A percentile compares a stretch with the other conserved stretches of the same genome.
phyloP scores from a whole-genome alignment of 148 eudicot genomes.

The Rhododendron molle region DNA sequence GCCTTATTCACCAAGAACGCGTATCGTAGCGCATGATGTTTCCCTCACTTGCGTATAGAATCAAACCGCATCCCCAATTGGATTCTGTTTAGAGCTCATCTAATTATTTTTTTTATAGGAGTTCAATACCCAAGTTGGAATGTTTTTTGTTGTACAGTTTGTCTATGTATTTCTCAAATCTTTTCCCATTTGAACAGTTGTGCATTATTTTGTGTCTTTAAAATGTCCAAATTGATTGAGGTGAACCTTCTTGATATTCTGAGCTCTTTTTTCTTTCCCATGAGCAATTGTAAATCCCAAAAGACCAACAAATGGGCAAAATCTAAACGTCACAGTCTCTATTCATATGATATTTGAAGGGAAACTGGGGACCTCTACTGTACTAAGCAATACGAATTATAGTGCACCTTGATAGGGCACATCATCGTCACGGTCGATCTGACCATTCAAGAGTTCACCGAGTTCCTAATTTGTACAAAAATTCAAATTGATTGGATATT shows the following conservation, averaged over 20 bases:
- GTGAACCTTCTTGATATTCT: background rate
- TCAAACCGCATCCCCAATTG: background rate
- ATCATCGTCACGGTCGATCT: too few species aligned
- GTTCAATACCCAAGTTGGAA: background rate
- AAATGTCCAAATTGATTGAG: background rate
- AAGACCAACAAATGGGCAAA: background rate
- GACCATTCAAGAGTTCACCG: too few species aligned
- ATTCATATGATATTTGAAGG: too few species aligned
- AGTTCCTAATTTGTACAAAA: too few species aligned
- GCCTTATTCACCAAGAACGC: conserved; percentile 47
- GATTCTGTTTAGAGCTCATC: background rate
- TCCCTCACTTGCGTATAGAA: background rate
- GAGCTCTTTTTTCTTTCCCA: background rate
- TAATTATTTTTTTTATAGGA: background rate
- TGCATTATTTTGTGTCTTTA: background rate
- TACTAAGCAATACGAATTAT: too few species aligned
- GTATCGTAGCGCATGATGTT: conserved; percentile 3
- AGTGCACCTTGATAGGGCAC: too few species aligned
- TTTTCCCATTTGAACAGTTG: background rate
- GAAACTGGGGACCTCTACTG: too few species aligned
- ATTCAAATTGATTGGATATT: too few species aligned
- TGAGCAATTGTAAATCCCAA: background rate
- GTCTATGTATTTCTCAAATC: background rate
- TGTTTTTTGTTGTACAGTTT: background rate
- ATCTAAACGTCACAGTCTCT: too few species aligned